A percentile compares a stretch with the other conserved stretches of the same genome.
Evolutionary conservation across 2,329 filamentous ascomycete species (phyloP).

Genomic region (Colletotrichum australisinense): DNA sequence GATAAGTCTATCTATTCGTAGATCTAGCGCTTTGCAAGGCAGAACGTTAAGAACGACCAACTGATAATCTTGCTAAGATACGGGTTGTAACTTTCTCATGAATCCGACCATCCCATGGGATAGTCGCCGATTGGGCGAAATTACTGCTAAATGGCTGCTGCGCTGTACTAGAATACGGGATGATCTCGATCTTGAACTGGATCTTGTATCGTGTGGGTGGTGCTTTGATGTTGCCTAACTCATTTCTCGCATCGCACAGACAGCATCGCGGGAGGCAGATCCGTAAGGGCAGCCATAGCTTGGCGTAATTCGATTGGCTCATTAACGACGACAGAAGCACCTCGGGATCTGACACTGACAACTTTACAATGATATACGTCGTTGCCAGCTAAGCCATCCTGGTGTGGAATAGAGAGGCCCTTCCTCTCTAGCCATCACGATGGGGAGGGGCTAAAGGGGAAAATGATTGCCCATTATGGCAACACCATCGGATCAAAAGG

Average conservation of each 20-base stretch:
- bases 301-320: neutral
- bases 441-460: neutral
- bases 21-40: neutral
- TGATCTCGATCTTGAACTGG: constrained; percentile 14
- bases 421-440: neutral
- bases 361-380: neutral
- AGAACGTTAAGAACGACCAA: neutral
- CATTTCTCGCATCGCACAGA: constrained; percentile 10
- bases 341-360: neutral
- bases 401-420: neutral
- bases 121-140: neutral
- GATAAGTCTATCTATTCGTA: neutral
- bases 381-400: neutral
- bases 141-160: neutral
- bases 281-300: neutral
- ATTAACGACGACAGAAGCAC: neutral
- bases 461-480: constrained; percentile 1
- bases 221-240: constrained; percentile 17
- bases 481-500: neutral
- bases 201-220: neutral
- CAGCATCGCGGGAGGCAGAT: constrained; percentile 14
- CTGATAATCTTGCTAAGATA: neutral
- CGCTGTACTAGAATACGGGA: neutral
- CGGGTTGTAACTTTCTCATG: neutral
- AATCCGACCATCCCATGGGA: neutral